These are phyloP conservation scores for Trichosporon sp. DNA, from an alignment of 1,284 basidiomycete species.

Conservation along the genomic window DNA sequence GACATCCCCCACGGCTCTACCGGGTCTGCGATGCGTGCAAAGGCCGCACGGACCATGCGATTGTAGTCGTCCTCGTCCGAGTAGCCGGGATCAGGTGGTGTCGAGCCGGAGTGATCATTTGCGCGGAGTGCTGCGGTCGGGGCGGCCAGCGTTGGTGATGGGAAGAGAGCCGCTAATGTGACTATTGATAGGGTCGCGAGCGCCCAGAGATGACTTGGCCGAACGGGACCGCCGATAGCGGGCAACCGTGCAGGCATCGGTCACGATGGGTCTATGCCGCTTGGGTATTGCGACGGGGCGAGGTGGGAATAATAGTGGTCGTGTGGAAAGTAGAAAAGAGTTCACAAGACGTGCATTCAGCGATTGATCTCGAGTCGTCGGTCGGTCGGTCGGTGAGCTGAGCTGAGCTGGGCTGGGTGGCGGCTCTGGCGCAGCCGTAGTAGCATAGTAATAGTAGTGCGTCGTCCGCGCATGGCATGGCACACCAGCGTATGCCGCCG, in stretches of 20 bases:
- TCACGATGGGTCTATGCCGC: not conserved
- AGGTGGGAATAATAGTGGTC: not conserved
- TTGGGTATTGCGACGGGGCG: not conserved
- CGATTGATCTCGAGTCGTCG: not conserved
- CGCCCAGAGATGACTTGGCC: slow-evolving; percentile 1
- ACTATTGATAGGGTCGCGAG: not conserved
- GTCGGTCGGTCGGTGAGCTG: too few relatives aligned
- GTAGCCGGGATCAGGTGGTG: not conserved
- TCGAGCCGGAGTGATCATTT: not conserved
- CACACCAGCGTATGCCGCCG: not conserved
- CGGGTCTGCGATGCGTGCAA: slow-evolving; percentile 6
- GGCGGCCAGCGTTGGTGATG: not conserved
- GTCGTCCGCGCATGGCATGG: too few relatives aligned
- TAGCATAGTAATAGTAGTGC: too few relatives aligned
- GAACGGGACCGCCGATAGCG: slow-evolving; percentile 1
- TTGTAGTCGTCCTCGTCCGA: not conserved
- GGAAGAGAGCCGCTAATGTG: not conserved
- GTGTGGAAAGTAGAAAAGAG: not conserved
- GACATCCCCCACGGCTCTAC: slow-evolving; percentile 3
- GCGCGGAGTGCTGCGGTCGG: not conserved
- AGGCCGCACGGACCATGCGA: not conserved
- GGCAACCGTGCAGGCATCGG: slow-evolving; percentile 2
- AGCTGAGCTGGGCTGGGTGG: too few relatives aligned
- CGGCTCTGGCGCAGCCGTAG: not conserved
- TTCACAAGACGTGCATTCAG: not conserved